A percentile compares a stretch with the other conserved stretches of the same genome.
phyloP scores from a whole-genome alignment of 805 yeast species.

The Myxozyma geophila region DNA sequence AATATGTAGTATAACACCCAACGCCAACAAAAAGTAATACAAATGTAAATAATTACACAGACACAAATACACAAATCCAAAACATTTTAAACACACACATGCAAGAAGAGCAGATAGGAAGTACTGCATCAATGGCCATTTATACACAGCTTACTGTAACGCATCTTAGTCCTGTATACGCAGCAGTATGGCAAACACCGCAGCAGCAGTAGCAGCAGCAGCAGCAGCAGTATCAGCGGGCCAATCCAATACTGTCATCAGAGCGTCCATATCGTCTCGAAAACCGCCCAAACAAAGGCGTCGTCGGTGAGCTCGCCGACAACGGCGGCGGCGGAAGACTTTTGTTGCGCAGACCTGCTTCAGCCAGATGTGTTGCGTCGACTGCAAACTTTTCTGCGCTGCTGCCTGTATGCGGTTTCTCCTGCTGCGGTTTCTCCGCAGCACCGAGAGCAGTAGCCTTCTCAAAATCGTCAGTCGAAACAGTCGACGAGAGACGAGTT shows the following conservation, averaged over 20 bases:
- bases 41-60: background rate
- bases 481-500: conserved; percentile 2
- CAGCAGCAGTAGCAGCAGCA: background rate
- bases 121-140: too few species aligned
- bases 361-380: conserved; percentile 1
- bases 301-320: conserved; percentile 1
- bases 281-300: conserved; percentile 11
- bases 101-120: too few species aligned
- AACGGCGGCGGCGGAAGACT: conserved; percentile 17
- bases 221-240: conserved; percentile 4
- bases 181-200: too few species aligned
- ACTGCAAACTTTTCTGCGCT: conserved; percentile 2
- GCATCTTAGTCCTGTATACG: too few species aligned
- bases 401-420: background rate
- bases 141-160: too few species aligned
- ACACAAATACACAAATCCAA: background rate
- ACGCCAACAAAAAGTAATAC: background rate
- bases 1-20: background rate
- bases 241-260: background rate
- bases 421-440: background rate
- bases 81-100: background rate
- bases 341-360: conserved; percentile 18
- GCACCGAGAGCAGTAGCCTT: background rate
- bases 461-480: background rate
- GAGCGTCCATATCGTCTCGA: conserved; percentile 1